A percentile compares a stretch with the other conserved stretches of the same genome.
Conservation (phyloP, 129 eudicot species). For the Saposhnikovia divaricata region DNA sequence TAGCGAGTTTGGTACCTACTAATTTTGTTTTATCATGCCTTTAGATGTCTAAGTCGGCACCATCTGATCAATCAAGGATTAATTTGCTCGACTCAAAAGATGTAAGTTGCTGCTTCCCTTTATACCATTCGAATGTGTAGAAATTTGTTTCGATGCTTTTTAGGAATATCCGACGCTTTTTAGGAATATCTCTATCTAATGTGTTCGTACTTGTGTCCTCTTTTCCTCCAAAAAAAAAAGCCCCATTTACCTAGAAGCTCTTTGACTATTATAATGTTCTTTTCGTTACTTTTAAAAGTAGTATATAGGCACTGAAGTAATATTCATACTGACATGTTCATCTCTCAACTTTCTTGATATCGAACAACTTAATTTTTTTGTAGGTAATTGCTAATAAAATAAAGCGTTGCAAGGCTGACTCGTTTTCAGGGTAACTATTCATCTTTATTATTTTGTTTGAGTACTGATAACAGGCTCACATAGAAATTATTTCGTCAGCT, state of each 20-base stretch:
- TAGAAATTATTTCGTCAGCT: not conserved
- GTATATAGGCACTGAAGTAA: not conserved
- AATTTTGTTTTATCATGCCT: constrained; percentile 11
- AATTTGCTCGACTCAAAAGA: constrained; percentile 92
- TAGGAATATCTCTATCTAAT: not conserved
- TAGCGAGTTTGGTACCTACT: constrained; percentile 3
- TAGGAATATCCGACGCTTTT: not conserved
- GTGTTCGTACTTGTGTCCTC: not conserved
- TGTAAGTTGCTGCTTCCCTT: constrained; percentile 41
- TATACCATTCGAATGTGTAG: not conserved
- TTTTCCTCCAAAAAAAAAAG: not conserved
- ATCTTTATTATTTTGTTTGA: not conserved
- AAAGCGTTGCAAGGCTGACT: constrained; percentile 98
- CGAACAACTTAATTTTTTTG: constrained; percentile 2
- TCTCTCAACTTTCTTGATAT: not conserved
- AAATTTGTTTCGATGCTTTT: not conserved
- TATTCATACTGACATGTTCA: not conserved
- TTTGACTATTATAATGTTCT: not conserved
- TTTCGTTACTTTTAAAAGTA: not conserved
- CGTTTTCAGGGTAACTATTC: constrained; percentile 63
- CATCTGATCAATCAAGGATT: constrained; percentile 92
- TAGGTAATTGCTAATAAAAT: constrained; percentile 91
- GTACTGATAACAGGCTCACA: not conserved
- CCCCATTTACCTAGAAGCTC: not conserved
- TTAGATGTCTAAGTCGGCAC: constrained; percentile 97